Percentiles rank a stretch among this genome's conserved stretches.
These are phyloP conservation scores for Taphrina pruni DNA, from an alignment of 1,139 yeast genomes.

Conservation along the genomic window DNA sequence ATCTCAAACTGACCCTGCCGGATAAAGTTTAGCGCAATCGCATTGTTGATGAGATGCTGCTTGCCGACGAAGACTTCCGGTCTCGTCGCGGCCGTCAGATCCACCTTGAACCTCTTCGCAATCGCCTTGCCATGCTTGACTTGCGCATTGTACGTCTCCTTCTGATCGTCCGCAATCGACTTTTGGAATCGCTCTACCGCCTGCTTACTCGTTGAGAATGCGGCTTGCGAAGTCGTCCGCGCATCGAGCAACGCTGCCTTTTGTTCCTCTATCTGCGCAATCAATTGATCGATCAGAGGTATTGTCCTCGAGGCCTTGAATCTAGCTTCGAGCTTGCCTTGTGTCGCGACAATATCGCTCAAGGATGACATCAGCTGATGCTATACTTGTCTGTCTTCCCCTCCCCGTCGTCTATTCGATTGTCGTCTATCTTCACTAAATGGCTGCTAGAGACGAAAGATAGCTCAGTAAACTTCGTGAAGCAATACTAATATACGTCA, in stretches of 20 bases:
- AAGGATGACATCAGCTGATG: slow-evolving; percentile 15
- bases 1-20: slow-evolving; percentile 57
- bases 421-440: too few relatives aligned
- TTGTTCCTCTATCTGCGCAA: slow-evolving; percentile 17
- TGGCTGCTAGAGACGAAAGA: too few relatives aligned
- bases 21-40: slow-evolving; percentile 57
- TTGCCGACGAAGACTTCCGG: slow-evolving; percentile 39
- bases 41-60: slow-evolving; percentile 44
- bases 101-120: slow-evolving; percentile 49
- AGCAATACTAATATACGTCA: too few relatives aligned
- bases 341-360: slow-evolving; percentile 21
- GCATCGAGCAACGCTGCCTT: slow-evolving; percentile 1
- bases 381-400: neutral
- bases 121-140: slow-evolving; percentile 52
- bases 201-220: neutral
- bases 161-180: slow-evolving; percentile 48
- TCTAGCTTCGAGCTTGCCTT: slow-evolving; percentile 24
- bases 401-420: too few relatives aligned
- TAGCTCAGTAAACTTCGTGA: too few relatives aligned
- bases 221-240: neutral
- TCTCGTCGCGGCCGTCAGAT: slow-evolving; percentile 48
- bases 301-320: slow-evolving; percentile 11
- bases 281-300: slow-evolving; percentile 11
- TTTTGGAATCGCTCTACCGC: slow-evolving; percentile 9
- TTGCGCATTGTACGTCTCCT: slow-evolving; percentile 50